These are phyloP conservation scores for Malus hybrid DNA, from an alignment of 331 rosid genomes.

Conservation along the genomic window DNA sequence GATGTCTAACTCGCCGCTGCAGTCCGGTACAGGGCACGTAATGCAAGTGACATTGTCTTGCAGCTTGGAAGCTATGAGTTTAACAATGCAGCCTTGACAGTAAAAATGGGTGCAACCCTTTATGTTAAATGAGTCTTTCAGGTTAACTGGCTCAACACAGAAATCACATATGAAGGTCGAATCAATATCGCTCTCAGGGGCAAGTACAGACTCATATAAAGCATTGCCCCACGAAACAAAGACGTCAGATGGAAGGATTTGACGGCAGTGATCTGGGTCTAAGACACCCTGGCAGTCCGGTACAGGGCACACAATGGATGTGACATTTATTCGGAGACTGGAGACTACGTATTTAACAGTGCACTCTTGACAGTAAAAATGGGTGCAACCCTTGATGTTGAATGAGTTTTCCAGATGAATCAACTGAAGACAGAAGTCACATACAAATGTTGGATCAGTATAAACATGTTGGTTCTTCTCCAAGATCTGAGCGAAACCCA, in stretches of 20 bases:
- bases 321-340: neutral
- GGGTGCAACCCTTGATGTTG: neutral
- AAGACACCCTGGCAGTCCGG: neutral
- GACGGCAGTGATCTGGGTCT: neutral
- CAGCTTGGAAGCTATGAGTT: neutral
- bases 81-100: neutral
- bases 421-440: neutral
- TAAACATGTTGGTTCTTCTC: neutral
- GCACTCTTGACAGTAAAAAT: neutral
- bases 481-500: too few relatives aligned
- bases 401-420: neutral
- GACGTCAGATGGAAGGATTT: neutral
- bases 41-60: neutral
- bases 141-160: neutral
- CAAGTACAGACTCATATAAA: neutral
- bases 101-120: conserved; percentile 2
- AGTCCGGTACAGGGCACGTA: neutral
- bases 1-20: neutral
- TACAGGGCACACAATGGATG: neutral
- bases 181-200: too few relatives aligned
- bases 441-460: neutral
- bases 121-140: neutral
- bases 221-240: neutral
- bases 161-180: neutral
- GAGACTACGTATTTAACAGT: neutral